These are phyloP conservation scores for Salix purpurea DNA, from an alignment of 345 rosid species.

Conservation along the genomic window DNA sequence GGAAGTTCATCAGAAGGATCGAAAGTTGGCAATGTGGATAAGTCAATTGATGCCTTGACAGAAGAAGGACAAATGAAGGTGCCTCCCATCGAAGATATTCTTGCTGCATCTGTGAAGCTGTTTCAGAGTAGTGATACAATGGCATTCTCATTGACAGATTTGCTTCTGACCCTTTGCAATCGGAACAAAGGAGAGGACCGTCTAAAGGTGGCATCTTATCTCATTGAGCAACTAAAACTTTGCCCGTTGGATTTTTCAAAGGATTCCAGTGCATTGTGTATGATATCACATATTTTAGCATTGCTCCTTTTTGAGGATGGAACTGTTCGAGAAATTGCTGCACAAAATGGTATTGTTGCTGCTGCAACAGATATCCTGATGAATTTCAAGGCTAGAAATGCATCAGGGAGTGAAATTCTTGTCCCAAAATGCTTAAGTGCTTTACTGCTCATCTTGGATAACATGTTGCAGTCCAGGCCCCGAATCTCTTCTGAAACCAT, in stretches of 20 bases:
- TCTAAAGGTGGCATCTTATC: constrained; percentile 61
- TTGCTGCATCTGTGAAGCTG: constrained; percentile 71
- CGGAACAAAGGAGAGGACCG: constrained; percentile 92
- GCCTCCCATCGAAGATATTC: constrained; percentile 86
- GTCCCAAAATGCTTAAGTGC: constrained; percentile 86
- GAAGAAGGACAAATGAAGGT: constrained; percentile 53
- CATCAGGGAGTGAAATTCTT: constrained; percentile 44
- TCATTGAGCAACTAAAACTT: constrained; percentile 81
- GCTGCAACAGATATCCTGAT: constrained; percentile 59
- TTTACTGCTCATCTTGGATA: constrained; percentile 74
- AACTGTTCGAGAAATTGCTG: constrained; percentile 70
- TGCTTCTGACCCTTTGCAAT: constrained; percentile 80
- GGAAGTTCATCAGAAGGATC: constrained; percentile 87
- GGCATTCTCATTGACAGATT: constrained; percentile 80
- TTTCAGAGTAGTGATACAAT: constrained; percentile 65
- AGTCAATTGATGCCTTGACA: constrained; percentile 47
- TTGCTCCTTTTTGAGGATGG: constrained; percentile 82
- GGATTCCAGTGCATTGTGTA: constrained; percentile 65
- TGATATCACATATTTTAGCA: constrained; percentile 81
- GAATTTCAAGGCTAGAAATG: constrained; percentile 54
- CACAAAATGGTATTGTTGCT: constrained; percentile 62
- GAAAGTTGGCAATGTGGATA: constrained; percentile 66
- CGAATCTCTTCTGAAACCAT: constrained; percentile 42
- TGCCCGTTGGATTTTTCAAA: constrained; percentile 60
- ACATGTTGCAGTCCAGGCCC: constrained; percentile 70